These are phyloP conservation scores for Trichoderma endophyticum DNA, from an alignment of 2,329 filamentous ascomycete species.

Conservation along the genomic window DNA sequence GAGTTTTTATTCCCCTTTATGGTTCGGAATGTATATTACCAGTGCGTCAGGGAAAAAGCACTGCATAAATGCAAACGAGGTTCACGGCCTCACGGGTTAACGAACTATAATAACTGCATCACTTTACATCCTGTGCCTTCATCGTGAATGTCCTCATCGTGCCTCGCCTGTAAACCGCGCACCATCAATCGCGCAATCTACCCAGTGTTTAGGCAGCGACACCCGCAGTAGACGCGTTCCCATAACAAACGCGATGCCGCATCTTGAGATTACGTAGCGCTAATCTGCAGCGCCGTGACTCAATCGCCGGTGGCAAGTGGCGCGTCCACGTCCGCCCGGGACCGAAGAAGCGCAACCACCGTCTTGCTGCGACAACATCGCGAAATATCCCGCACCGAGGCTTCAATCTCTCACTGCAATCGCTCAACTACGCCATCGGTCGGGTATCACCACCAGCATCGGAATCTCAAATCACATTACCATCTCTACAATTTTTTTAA, in stretches of 20 bases:
- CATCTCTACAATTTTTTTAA: not conserved
- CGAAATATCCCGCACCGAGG: not conserved
- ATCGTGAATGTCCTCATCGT: not conserved
- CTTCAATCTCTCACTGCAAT: not conserved
- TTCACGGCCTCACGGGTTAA: constrained; percentile 1
- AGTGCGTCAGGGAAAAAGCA: constrained; percentile 5
- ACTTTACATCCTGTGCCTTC: not conserved
- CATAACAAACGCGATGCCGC: not conserved
- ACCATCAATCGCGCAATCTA: not conserved
- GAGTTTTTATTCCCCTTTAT: constrained; percentile 31
- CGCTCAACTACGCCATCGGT: not conserved
- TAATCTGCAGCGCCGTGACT: not conserved
- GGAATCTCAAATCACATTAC: not conserved
- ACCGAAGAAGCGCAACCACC: not conserved
- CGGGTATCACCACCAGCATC: not conserved
- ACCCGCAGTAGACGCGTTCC: not conserved
- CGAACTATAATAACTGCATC: not conserved
- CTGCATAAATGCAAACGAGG: constrained; percentile 25
- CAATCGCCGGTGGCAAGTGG: not conserved
- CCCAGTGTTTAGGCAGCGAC: not conserved
- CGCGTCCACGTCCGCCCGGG: not conserved
- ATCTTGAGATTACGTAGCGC: not conserved
- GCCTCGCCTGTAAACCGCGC: not conserved
- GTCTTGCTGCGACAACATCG: not conserved
- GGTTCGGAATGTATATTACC: constrained; percentile 43